Evolutionary conservation across 352 stramenopile genomes (phyloP), one percentile per base, ranked within the genome.

Genomic region (Pilasporangium apinafurcum): DNA sequence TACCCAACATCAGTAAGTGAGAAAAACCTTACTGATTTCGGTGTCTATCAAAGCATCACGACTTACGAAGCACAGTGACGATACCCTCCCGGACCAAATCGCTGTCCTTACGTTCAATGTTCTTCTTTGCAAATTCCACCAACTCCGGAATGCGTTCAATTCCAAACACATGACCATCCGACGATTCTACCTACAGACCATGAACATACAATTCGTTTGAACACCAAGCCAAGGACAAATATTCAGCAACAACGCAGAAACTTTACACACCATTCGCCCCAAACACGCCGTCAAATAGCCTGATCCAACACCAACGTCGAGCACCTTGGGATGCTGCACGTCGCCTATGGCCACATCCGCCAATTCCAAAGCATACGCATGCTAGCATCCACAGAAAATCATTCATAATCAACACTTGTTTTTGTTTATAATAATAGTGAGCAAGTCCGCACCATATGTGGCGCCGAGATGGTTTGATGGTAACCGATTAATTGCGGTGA

Each of bases 211-310:
- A 18, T 5, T 4, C 13, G 5, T 6, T 25, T 25, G 29, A 22
- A 5, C 13, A 39, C 10, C 9, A n/a, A 2, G 5, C 17, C 25
- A 38, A 12, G 5, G 13, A 2, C 3, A 46, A 8, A 27, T 33
- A 29, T 21, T 53, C 28, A 9, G n/a, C 14, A 17, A 27, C 17
- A n/a, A 21, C 13, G 8, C 31, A 32, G 9, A 8, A 30, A 24
- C 17, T 14, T 68, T 39, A 18, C 60, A 32, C 21, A 96, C 68
- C 51, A 97, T 83, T 32, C 92, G 67, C 0, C 85, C 89, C n/a
- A 98, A 62, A 48, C 86, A 93, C 5, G 90, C 92, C 5, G 89
- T 97, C 8, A 99, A 65, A 62, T 98, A 99, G 5, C 96, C 96
- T 5, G 85, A 97, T 20, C 96, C 96, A 22, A 72, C 95, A 25